Evolutionary conservation across 306 rosid species (phyloP), one percentile per base, ranked within the genome.

Genomic region (Vigna angularis): DNA sequence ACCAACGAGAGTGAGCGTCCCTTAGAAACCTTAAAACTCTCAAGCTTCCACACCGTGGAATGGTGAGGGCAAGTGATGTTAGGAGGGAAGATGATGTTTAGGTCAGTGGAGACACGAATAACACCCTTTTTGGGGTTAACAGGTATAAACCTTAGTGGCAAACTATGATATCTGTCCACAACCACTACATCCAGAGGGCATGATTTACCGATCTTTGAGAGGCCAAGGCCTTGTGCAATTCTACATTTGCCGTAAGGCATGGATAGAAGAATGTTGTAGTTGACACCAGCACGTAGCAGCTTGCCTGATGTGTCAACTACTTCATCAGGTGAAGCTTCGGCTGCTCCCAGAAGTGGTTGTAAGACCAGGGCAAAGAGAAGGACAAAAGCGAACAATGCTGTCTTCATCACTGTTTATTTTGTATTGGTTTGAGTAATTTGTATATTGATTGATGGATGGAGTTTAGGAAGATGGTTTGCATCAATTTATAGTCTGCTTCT

Each of bases 41-140:
- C 89, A 28, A 90, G 26, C 71, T 71, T 88, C 91, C 89, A 86
- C 58, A 88, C 85, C 0, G 73, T 73, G 0, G 90, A 84, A 4
- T 80, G 79, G 3, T 73, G 74, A 1, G 49, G 56, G 22, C 90
- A 86, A 38, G 9, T 69, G 0, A 55, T 40, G 0, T 6, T 5
- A 0, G 74, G 71, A 1, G 79, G 49, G 79, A 88, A 90, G 53
- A 40, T 72, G 40, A 90, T 64, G 85, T 90, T 90, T 7, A 83
- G 67, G 47, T 88, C 90, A 1, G 89, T 81, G 5, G 86, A 79
- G 8, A 79, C 66, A 1, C 59, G 79, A 26, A 88, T 58, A 7
- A 81, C 80, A 0, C 86, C 75, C 16, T 86, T 76, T 36, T 32
- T 87, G 0, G 26, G 14, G 13, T 83, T 85, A 18, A 70, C 38